Percentiles rank a stretch among this genome's conserved stretches.
These are phyloP conservation scores for Cynanchum wilfordii DNA, from an alignment of 257 asterid species.

Conservation along the genomic window DNA sequence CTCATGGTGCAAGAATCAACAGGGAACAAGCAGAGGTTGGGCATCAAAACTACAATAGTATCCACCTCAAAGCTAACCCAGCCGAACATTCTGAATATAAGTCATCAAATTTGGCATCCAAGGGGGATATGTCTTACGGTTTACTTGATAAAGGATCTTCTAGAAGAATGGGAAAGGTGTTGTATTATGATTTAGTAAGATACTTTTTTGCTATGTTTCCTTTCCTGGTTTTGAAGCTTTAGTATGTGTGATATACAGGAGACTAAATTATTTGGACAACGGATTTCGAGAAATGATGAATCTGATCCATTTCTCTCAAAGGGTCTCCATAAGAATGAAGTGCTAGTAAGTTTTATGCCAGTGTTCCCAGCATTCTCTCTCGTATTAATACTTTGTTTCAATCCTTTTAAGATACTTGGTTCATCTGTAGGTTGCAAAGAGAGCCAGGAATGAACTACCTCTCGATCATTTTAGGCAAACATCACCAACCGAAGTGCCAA, in stretches of 20 bases:
- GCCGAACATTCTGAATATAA: slow-evolving; percentile 33
- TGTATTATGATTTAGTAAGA: neutral
- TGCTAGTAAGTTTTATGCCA: slow-evolving; percentile 24
- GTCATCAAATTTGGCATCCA: slow-evolving; percentile 26
- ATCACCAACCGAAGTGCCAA: slow-evolving; percentile 31
- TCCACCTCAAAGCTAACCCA: slow-evolving; percentile 24
- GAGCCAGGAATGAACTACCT: slow-evolving; percentile 38
- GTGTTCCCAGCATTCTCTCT: neutral
- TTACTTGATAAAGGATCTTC: slow-evolving; percentile 28
- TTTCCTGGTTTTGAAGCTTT: slow-evolving; percentile 24
- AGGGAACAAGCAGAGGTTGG: slow-evolving; percentile 22
- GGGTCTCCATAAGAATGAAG: slow-evolving; percentile 28
- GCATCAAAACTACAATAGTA: slow-evolving; percentile 25
- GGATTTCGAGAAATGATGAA: slow-evolving; percentile 35
- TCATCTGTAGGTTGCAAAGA: slow-evolving; percentile 41
- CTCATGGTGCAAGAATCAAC: slow-evolving; percentile 25
- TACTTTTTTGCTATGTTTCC: slow-evolving; percentile 14
- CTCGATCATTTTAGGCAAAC: slow-evolving; percentile 38
- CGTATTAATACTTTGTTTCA: neutral
- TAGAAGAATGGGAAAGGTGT: slow-evolving; percentile 37
- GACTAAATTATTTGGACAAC: slow-evolving; percentile 26
- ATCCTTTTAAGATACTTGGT: neutral
- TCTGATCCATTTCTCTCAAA: slow-evolving; percentile 20
- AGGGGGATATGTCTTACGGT: slow-evolving; percentile 26
- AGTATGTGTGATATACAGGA: slow-evolving; percentile 31